Conservation (phyloP, 176 grass and related monocot genomes). For the Carex littledalei region DNA sequence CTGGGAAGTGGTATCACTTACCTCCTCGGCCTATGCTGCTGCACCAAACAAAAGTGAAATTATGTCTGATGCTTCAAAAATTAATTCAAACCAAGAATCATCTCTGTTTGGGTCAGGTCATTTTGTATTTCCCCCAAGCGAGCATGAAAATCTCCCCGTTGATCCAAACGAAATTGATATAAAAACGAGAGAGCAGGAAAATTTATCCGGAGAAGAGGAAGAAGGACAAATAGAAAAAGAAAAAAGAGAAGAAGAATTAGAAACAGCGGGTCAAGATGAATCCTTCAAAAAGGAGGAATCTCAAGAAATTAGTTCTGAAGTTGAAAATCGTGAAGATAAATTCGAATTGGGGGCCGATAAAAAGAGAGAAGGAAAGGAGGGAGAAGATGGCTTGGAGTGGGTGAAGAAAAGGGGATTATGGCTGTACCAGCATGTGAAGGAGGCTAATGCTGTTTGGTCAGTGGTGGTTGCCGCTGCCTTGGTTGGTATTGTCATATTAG, state of each 20-base stretch:
- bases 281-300: not conserved
- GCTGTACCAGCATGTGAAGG: slow-evolving; percentile 71
- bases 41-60: slow-evolving; percentile 22
- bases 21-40: slow-evolving; percentile 49
- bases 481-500: slow-evolving; percentile 76
- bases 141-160: slow-evolving; percentile 86
- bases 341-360: not conserved
- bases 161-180: slow-evolving; percentile 29
- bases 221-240: not conserved
- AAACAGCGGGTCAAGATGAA: slow-evolving; percentile 18
- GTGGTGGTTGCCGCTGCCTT: slow-evolving; percentile 70
- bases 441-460: slow-evolving; percentile 69
- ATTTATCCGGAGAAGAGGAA: not conserved
- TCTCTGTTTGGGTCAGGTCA: slow-evolving; percentile 37
- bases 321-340: slow-evolving; percentile 41
- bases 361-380: not conserved
- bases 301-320: slow-evolving; percentile 21
- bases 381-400: slow-evolving; percentile 29
- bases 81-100: not conserved
- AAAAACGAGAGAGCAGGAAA: slow-evolving; percentile 28
- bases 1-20: slow-evolving; percentile 83
- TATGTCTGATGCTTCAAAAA: not conserved
- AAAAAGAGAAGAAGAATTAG: slow-evolving; percentile 21
- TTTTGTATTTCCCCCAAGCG: slow-evolving; percentile 75
- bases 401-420: slow-evolving; percentile 64